Conservation (phyloP, 225 moss, liverwort and hornwort species). For the Marchantia paleacea region DNA sequence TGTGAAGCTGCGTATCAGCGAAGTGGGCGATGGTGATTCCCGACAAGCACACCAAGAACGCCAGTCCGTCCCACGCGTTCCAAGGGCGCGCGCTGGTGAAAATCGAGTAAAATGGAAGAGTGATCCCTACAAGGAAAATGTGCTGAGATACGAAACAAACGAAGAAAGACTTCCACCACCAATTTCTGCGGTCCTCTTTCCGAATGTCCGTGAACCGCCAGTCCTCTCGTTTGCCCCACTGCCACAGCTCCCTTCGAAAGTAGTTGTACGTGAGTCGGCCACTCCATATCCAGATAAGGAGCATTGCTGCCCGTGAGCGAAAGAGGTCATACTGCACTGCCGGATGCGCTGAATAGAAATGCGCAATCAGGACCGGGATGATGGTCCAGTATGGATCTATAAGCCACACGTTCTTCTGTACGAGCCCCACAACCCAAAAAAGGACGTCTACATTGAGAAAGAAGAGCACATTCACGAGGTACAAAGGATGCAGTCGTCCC, state of each 20-base stretch:
- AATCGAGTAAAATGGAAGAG: conserved; percentile 71
- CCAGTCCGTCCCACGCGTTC: conserved; percentile 61
- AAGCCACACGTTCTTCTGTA: conserved; percentile 72
- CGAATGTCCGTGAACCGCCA: conserved; percentile 71
- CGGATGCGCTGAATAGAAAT: conserved; percentile 67
- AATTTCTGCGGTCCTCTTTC: conserved; percentile 45
- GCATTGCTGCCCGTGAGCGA: conserved; percentile 58
- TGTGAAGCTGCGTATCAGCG: conserved; percentile 74
- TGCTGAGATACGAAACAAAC: conserved; percentile 65
- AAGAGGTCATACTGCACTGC: conserved; percentile 44
- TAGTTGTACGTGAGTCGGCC: conserved; percentile 74
- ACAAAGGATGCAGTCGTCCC: conserved; percentile 59
- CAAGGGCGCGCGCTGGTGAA: conserved; percentile 50
- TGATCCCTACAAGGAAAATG: conserved; percentile 79
- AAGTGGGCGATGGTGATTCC: conserved; percentile 58
- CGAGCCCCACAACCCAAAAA: conserved; percentile 76
- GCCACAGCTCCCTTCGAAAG: conserved; percentile 84
- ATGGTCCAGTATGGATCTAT: conserved; percentile 92
- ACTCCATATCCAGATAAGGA: conserved; percentile 75
- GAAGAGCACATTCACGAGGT: conserved; percentile 65
- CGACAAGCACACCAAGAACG: conserved; percentile 47
- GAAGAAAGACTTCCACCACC: conserved; percentile 94
- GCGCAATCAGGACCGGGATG: conserved; percentile 67
- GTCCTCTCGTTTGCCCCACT: conserved; percentile 85
- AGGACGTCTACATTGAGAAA: conserved; percentile 74